Conservation (phyloP, 2,329 filamentous ascomycete genomes). For the Onygena corvina region DNA sequence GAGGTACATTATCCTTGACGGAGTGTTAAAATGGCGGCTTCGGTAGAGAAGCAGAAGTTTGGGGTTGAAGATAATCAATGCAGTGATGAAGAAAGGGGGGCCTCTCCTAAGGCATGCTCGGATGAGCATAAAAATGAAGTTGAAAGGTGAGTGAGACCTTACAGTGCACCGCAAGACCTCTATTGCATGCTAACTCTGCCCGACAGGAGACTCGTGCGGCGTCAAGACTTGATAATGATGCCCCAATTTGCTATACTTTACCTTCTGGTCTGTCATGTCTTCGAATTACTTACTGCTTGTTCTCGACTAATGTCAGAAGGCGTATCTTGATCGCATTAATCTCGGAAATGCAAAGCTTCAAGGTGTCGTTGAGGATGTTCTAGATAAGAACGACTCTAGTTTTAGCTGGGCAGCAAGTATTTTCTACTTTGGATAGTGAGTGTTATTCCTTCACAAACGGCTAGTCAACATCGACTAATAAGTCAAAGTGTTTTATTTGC, state of each 20-base stretch:
- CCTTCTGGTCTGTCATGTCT: conserved; percentile 9
- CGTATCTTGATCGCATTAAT: conserved; percentile 15
- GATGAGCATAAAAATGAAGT: conserved; percentile 5
- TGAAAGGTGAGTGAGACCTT: conserved; percentile 10
- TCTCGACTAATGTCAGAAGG: conserved; percentile 7
- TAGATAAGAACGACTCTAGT: conserved; percentile 11
- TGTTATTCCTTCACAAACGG: neutral
- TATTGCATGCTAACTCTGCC: neutral
- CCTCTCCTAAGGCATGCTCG: neutral
- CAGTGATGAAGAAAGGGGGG: neutral
- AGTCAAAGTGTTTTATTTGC: conserved; percentile 11
- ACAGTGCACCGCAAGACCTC: no score
- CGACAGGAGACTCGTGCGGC: conserved; percentile 13
- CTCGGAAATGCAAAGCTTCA: conserved; percentile 15
- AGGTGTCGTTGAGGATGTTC: conserved; percentile 11
- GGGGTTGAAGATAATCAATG: neutral
- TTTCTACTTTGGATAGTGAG: conserved; percentile 16
- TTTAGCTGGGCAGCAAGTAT: conserved; percentile 15
- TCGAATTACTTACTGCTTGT: neutral
- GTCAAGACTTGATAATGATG: conserved; percentile 16
- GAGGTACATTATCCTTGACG: neutral
- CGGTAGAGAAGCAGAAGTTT: neutral
- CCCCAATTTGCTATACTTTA: conserved; percentile 14
- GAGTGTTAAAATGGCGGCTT: neutral
- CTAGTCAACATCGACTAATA: conserved; percentile 1